phyloP scores from a whole-genome alignment of 2,329 filamentous ascomycete species.

The Zymoseptoria pseudotritici region DNA sequence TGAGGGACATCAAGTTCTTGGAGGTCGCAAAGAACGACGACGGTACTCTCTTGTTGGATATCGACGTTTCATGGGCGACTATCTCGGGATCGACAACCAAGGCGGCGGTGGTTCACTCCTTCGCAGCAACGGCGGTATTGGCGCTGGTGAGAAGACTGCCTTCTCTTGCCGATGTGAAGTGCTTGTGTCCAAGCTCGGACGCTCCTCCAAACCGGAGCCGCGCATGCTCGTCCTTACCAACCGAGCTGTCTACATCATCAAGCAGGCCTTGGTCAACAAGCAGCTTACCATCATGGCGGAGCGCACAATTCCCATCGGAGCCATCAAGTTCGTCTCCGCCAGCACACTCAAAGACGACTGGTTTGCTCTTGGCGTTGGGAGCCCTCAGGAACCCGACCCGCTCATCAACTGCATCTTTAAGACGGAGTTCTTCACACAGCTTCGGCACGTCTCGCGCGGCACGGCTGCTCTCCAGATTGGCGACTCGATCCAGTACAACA shows the following conservation, averaged over 20 bases:
- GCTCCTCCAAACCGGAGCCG: slow-evolving; percentile 87
- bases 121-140: slow-evolving; percentile 63
- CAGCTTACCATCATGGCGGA: slow-evolving; percentile 77
- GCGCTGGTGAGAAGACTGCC: slow-evolving; percentile 61
- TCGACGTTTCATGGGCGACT: slow-evolving; percentile 88
- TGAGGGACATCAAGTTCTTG: slow-evolving; percentile 73
- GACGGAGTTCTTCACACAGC: slow-evolving; percentile 92
- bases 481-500: slow-evolving; percentile 88
- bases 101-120: slow-evolving; percentile 76
- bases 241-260: slow-evolving; percentile 81
- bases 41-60: slow-evolving; percentile 88
- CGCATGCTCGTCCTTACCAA: slow-evolving; percentile 73
- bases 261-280: slow-evolving; percentile 73
- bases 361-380: slow-evolving; percentile 89
- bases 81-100: slow-evolving; percentile 76
- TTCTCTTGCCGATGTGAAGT: slow-evolving; percentile 91
- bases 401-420: slow-evolving; percentile 89
- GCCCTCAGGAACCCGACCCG: slow-evolving; percentile 86
- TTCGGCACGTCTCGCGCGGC: slow-evolving; percentile 71
- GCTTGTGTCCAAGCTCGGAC: slow-evolving; percentile 87
- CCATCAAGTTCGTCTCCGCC: slow-evolving; percentile 78
- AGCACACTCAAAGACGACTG: slow-evolving; percentile 88
- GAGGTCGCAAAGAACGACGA: slow-evolving; percentile 80
- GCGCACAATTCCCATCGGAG: slow-evolving; percentile 70
- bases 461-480: slow-evolving; percentile 74